phyloP scores from a whole-genome alignment of 2,329 filamentous ascomycete genomes.

The Aspergillaceae sp. region DNA sequence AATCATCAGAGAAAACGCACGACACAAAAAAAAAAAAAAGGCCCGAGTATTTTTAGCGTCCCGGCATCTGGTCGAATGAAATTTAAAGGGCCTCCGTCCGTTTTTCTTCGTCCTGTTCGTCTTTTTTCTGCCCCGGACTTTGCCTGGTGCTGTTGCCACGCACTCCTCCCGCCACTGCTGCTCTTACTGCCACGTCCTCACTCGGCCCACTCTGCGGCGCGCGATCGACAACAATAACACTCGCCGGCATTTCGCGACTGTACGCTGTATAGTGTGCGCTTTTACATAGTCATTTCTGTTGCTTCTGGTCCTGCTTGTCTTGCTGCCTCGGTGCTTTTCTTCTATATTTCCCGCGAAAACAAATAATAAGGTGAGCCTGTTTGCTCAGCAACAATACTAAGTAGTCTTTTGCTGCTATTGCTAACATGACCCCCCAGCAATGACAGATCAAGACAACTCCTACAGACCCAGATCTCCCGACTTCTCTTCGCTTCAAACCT shows the following conservation, averaged over 20 bases:
- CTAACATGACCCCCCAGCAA: conserved; percentile 21
- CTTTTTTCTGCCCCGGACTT: conserved; percentile 6
- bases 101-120: neutral
- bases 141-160: neutral
- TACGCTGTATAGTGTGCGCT: neutral
- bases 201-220: conserved; percentile 1
- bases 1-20: too few relatives aligned
- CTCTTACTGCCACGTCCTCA: conserved; percentile 5
- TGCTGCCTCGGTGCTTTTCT: too few relatives aligned
- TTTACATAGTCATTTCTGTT: conserved; percentile 1
- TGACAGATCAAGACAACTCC: conserved; percentile 37
- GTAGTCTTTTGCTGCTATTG: neutral
- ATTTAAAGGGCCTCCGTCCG: too few relatives aligned
- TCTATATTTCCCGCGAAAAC: neutral
- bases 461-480: conserved; percentile 44
- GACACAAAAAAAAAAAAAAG: too few relatives aligned
- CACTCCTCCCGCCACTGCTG: neutral
- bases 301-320: neutral
- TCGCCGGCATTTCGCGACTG: neutral
- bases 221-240: conserved; percentile 4
- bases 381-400: too few relatives aligned
- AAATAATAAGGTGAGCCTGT: too few relatives aligned
- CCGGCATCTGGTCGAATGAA: too few relatives aligned
- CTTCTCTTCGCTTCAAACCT: conserved; percentile 42
- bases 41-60: too few relatives aligned